phyloP scores from a whole-genome alignment of 148 eudicot species.

The Nyssa sinensis region DNA sequence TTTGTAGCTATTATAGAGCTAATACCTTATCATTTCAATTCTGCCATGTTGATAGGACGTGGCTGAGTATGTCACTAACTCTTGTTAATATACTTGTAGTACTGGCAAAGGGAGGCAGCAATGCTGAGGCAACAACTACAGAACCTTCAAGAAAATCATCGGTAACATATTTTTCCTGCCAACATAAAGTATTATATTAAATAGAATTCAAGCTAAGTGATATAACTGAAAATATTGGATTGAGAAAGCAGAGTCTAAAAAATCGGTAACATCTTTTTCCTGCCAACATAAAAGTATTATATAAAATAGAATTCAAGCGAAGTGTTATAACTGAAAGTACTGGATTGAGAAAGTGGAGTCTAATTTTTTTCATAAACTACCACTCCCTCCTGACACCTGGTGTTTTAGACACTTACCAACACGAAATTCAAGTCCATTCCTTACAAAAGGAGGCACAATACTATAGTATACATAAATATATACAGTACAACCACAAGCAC shows the following conservation, averaged over 20 bases:
- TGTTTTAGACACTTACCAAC: too few relatives aligned
- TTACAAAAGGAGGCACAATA: too few relatives aligned
- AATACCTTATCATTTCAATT: neutral
- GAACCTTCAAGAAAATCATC: conserved; percentile 65
- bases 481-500: too few relatives aligned
- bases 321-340: neutral
- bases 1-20: neutral
- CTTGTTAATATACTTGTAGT: conserved; percentile 31
- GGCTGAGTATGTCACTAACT: conserved; percentile 2
- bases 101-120: conserved; percentile 79
- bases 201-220: too few relatives aligned
- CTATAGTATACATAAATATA: too few relatives aligned
- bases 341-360: neutral
- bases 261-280: neutral
- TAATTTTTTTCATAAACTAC: neutral
- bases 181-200: too few relatives aligned
- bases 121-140: conserved; percentile 68
- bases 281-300: neutral
- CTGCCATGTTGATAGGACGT: neutral
- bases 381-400: neutral
- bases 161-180: conserved; percentile 33
- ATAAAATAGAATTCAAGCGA: neutral
- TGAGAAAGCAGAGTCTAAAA: too few relatives aligned
- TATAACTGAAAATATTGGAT: too few relatives aligned
- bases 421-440: neutral